Evolutionary conservation across 2,329 filamentous ascomycete species (phyloP).

Genomic region (Pseudocercospora eumusae): DNA sequence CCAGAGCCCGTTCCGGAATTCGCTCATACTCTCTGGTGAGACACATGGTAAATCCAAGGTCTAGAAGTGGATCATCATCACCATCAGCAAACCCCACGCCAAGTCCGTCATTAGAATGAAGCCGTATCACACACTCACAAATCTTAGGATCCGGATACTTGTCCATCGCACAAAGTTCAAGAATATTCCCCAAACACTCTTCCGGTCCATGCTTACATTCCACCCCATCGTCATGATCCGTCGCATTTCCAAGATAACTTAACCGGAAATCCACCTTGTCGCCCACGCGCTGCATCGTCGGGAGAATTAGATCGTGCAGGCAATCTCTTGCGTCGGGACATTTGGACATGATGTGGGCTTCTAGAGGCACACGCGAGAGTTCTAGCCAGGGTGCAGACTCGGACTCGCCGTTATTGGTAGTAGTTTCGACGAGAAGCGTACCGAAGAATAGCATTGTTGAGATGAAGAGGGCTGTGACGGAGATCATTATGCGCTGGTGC

Average conservation of each 20-base stretch:
- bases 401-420: too few relatives aligned
- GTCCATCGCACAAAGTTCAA: conserved; percentile 85
- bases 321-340: conserved; percentile 90
- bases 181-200: conserved; percentile 91
- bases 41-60: conserved; percentile 92
- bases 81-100: background rate
- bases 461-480: conserved; percentile 34
- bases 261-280: conserved; percentile 89
- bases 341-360: conserved; percentile 93
- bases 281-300: conserved; percentile 77
- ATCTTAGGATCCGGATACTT: conserved; percentile 84
- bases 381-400: too few relatives aligned
- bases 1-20: conserved; percentile 76
- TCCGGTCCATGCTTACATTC: conserved; percentile 83
- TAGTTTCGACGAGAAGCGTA: too few relatives aligned
- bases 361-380: conserved; percentile 64
- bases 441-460: conserved; percentile 30
- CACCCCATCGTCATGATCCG: conserved; percentile 76
- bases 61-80: too few relatives aligned
- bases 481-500: conserved; percentile 38
- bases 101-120: background rate
- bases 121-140: background rate
- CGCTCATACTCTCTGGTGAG: conserved; percentile 71
- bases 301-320: conserved; percentile 75
- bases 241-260: conserved; percentile 80